Evolutionary conservation across 805 yeast genomes (phyloP), one percentile per base, ranked within the genome.

Genomic region (Kregervanrija pseudodelftensis): DNA sequence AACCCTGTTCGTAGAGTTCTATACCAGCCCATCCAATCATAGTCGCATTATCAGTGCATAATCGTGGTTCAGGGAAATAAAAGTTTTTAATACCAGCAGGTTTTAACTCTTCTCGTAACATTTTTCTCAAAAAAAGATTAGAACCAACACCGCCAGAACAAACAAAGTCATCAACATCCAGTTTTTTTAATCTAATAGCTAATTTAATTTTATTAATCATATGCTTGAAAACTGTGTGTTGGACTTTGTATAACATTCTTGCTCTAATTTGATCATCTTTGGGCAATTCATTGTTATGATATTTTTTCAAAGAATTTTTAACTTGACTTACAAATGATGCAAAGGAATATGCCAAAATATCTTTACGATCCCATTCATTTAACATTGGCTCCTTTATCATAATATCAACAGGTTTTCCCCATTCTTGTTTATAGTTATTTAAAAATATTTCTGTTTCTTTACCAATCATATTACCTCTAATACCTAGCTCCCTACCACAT

Each of bases 21-120:
- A 91, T 86, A 0, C 97, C 99, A 0, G 98, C 95, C 80, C 95
- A 87, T 1, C 96, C 99, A 42, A 93, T 93, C 99, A 93, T 93
- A 2, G 88, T 77, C 0, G 97, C 95, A 61, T 93, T 93, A 58
- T 93, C 99, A 0, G 97, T 88, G 59, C 99, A 93, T 48, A 89
- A 66, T 1, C 72, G 64, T 2, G 80, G 67, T 15, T 77, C 79
- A 0, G 97, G 96, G 54, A 80, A 87, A 51, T 77, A 76, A 39
- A 80, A 77, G 1, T 59, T 53, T n/a, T 61, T 44, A 2, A 52
- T 45, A 2, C 56, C 56, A 3, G 62, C 42, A n/a, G 79, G 61
- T 4, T 39, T 30, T 16, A 64, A 40, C 36, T 70, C 68, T 1
- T 56, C 52, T 40, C 58, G 53, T 5, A 85, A 59, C 65, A 72